phyloP scores from a whole-genome alignment of 2,329 filamentous ascomycete genomes.

The Cercospora sp. region DNA sequence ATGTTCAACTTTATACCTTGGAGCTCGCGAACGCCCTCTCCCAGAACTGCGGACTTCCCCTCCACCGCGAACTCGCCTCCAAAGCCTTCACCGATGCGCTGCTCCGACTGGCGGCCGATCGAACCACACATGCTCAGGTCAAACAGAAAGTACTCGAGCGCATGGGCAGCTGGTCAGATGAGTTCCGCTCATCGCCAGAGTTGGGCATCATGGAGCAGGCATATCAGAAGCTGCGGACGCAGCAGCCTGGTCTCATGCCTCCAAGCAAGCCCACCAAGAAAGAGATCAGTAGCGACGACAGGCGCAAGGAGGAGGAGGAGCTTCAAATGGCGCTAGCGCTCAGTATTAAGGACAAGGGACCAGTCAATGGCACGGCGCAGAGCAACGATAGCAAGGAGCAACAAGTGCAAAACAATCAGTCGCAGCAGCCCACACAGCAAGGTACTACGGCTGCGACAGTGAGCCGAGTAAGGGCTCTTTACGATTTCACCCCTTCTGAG shows the following conservation, averaged over 20 bases:
- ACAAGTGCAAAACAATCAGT: conserved; percentile 40
- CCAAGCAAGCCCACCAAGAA: conserved; percentile 93
- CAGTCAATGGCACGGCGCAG: conserved; percentile 22
- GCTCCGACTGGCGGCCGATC: conserved; percentile 84
- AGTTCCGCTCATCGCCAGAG: conserved; percentile 87
- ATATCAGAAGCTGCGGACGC: conserved; percentile 77
- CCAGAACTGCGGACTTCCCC: conserved; percentile 82
- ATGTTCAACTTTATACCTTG: conserved; percentile 92
- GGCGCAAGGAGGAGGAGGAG: conserved; percentile 95
- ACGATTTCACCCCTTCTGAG: conserved; percentile 92
- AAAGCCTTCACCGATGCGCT: conserved; percentile 93
- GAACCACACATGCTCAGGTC: conserved; percentile 92
- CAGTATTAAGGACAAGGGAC: conserved; percentile 81
- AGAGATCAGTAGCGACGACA: conserved; percentile 82
- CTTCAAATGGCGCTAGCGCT: conserved; percentile 92
- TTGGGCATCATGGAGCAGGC: conserved; percentile 97
- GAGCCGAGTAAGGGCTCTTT: conserved; percentile 87
- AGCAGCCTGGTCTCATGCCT: conserved; percentile 74
- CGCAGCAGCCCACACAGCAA: conserved; percentile 49
- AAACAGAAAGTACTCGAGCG: conserved; percentile 96
- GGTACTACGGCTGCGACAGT: conserved; percentile 96
- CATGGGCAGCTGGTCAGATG: conserved; percentile 94
- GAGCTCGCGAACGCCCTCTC: conserved; percentile 90
- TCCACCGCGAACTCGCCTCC: conserved; percentile 87
- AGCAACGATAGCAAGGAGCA: conserved; percentile 31